Evolutionary conservation across 2,329 filamentous ascomycete genomes (phyloP).

Genomic region (Colletotrichum paranaense): DNA sequence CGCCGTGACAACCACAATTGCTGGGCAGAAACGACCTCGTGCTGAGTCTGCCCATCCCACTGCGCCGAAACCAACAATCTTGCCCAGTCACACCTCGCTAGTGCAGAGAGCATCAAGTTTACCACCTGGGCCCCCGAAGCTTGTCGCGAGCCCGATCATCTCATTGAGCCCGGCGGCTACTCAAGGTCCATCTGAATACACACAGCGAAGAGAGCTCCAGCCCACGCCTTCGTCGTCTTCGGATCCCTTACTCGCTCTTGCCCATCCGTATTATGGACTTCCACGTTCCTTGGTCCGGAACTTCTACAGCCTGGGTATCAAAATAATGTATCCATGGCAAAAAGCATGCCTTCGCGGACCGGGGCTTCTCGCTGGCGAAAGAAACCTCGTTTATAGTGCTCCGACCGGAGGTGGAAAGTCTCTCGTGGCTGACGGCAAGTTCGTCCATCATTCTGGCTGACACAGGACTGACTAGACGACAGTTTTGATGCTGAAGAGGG

Average conservation of each 20-base stretch:
- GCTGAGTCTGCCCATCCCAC: slow-evolving; percentile 17
- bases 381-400: slow-evolving; percentile 82
- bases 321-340: slow-evolving; percentile 83
- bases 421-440: slow-evolving; percentile 71
- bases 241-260: slow-evolving; percentile 70
- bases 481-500: slow-evolving; percentile 78
- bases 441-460: not conserved
- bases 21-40: slow-evolving; percentile 60
- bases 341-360: slow-evolving; percentile 77
- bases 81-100: slow-evolving; percentile 34
- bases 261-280: slow-evolving; percentile 72
- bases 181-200: slow-evolving; percentile 60
- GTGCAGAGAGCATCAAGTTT: slow-evolving; percentile 49
- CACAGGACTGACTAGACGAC: slow-evolving; percentile 24
- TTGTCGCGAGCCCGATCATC: slow-evolving; percentile 61
- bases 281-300: slow-evolving; percentile 71
- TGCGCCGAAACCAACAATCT: slow-evolving; percentile 11
- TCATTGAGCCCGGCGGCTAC: slow-evolving; percentile 40
- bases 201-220: slow-evolving; percentile 63
- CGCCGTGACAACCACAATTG: slow-evolving; percentile 49
- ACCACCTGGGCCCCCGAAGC: slow-evolving; percentile 42
- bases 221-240: slow-evolving; percentile 63
- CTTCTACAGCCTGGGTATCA: slow-evolving; percentile 74
- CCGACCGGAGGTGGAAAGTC: slow-evolving; percentile 85
- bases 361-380: slow-evolving; percentile 72